phyloP scores from a whole-genome alignment of 2,329 filamentous ascomycete species.

The Mycosphaerella arachidis region DNA sequence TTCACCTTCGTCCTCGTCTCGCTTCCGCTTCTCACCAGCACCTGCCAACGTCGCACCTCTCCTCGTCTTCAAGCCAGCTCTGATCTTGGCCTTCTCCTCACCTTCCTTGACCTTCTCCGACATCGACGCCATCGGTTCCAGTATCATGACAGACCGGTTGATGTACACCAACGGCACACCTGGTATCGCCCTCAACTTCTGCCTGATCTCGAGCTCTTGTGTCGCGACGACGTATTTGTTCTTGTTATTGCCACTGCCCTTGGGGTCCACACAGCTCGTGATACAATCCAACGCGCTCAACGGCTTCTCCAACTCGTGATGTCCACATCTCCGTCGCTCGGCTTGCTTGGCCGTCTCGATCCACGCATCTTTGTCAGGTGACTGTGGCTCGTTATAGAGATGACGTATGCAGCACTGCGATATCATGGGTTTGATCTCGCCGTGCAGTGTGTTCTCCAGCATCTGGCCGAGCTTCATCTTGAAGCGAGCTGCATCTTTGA shows the following conservation, averaged over 20 bases:
- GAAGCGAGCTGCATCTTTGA: conserved; percentile 73
- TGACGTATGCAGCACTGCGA: conserved; percentile 78
- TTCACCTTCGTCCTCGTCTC: conserved; percentile 26
- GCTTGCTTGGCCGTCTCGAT: conserved; percentile 71
- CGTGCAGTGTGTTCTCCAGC: conserved; percentile 78
- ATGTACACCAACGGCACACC: conserved; percentile 77
- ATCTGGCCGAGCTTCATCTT: conserved; percentile 83
- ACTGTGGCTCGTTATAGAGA: conserved; percentile 54
- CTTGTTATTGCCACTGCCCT: conserved; percentile 66
- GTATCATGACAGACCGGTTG: conserved; percentile 70
- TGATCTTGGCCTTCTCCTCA: conserved; percentile 72
- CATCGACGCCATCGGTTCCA: conserved; percentile 69
- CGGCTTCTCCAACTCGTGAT: conserved; percentile 69
- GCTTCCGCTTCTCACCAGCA: conserved; percentile 30
- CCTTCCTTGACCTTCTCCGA: conserved; percentile 60
- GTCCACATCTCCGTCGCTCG: conserved; percentile 73
- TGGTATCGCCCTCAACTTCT: conserved; percentile 59
- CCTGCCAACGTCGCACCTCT: conserved; percentile 18
- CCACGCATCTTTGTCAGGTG: conserved; percentile 47
- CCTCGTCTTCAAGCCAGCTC: conserved; percentile 54
- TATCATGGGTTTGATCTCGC: conserved; percentile 79
- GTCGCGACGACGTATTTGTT: conserved; percentile 74
- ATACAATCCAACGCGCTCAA: conserved; percentile 67
- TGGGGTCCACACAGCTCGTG: conserved; percentile 71
- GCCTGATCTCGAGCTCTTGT: conserved; percentile 62